Base-by-base conservation (phyloP, 2,329 filamentous ascomycete species). In the Knufia fluminis region DNA sequence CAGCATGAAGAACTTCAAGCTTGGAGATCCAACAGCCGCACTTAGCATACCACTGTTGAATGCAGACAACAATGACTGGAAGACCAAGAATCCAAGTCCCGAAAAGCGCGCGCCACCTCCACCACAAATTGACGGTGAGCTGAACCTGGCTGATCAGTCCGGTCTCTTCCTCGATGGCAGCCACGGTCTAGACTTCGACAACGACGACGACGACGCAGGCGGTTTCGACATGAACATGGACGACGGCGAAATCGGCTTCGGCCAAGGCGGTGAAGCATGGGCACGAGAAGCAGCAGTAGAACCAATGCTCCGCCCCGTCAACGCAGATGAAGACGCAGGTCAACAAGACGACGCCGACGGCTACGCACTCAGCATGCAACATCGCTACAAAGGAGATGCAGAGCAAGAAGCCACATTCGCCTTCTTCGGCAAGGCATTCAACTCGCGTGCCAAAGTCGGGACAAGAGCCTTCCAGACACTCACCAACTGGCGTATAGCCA, bases 401-500 rank as follows among this genome's bases (percentile, higher is more conserved):
- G 73, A 84, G 64, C 89, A 96, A 63, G 88, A 97, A 59, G 91
- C 95, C 60, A 95, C 98, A 51, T 76, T 98, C n/a, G 85, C 86
- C 62, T 98, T 97, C 70, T 98, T 98, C 63, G 92, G 98, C 65
- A 88, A 95, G 62, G 90, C 91, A 2, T 71, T 97, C 38, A 87
- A 92, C 64, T 60, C 58, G 1, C 49, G 57, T 23, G 56, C 57
- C 3, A 59, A 59, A 47, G 51, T 46, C 19, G 55, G 55, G 31
- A 56, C 56, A 39, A 97, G 95, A 76, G 96, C 96, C 62, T 98
- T 92, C 91, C 84, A 85, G 4, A 94, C 89, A 43, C 91, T 92
- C n/a, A 92, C 97, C 65, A 92, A 98, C 68, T 98, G 92, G 92
- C 84, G 91, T 58, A 97, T 98, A 63, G 79, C 86, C 54, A 88